Base-by-base conservation (phyloP, 2,329 filamentous ascomycete species). In the Pyrenochaeta sp. region DNA sequence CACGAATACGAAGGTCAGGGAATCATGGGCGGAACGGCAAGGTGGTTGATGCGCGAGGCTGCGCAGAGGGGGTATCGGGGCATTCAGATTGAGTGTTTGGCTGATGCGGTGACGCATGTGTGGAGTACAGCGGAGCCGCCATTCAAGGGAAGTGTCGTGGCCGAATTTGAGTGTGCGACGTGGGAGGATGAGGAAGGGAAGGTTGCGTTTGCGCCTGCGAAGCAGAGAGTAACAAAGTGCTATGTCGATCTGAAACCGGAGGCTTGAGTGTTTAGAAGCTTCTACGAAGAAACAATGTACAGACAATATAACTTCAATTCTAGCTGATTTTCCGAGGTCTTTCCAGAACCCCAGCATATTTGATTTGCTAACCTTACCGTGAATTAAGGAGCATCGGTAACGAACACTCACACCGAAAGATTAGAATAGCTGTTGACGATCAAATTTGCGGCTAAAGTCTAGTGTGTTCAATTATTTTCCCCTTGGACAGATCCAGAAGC, bases 41-140 rank as follows among this genome's bases (percentile, higher is more conserved):
- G 70, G 31, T 72, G 62, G 55, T 29, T 73, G 41, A 73, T 72
- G 67, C 56, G 63, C 7, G 67, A 72, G 48, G 69, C 67, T 10
- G 58, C 53, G 8, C 36, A 27, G 23, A 53, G 53, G 41, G 72
- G 72, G 0, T 74, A 55, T 39, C 53, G 59, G 14, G 64, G 50
- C 9, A 58, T 74, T 41, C 64, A 72, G 45, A 73, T 74, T 41
- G 70, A 72, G 49, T 53, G 52, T 9, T 37, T 69, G 17, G 44
- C 58, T 28, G 61, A 69, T 56, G 48, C 57, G 2, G 67, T 72
- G 8, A 58, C 43, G 20, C 43, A 60, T 42, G 56, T 65, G 8
- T 72, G 67, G 68, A 53, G 44, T 15, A 47, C 55, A 7, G 55
- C 60, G 20, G 58, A 60, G 35, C 40, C 48, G 18, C 59, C 61